These are phyloP conservation scores for Nannizziopsis barbatae DNA, from an alignment of 2,329 filamentous ascomycete species.

Conservation along the genomic window DNA sequence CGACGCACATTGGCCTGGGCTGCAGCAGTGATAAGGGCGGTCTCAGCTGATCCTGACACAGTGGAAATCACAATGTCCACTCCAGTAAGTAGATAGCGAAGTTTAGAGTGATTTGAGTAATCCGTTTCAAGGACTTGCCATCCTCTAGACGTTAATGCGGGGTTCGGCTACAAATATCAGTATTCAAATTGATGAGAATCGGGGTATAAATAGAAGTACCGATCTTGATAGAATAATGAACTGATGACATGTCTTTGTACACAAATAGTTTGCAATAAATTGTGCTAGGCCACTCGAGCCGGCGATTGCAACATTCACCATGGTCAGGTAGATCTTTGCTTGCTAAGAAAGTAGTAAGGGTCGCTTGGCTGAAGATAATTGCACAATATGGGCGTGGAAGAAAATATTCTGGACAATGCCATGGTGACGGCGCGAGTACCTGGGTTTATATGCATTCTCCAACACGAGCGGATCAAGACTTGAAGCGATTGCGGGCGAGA, in stretches of 20 bases:
- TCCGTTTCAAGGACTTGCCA: slow-evolving; percentile 61
- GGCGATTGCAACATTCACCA: slow-evolving; percentile 53
- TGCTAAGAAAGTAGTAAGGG: too few relatives aligned
- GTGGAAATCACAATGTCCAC: slow-evolving; percentile 67
- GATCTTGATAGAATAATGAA: slow-evolving; percentile 59
- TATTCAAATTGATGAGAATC: slow-evolving; percentile 9
- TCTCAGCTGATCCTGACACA: slow-evolving; percentile 53
- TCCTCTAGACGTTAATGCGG: slow-evolving; percentile 27
- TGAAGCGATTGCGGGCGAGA: too few relatives aligned
- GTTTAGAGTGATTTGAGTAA: slow-evolving; percentile 48
- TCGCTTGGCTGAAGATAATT: too few relatives aligned
- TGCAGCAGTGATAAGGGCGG: slow-evolving; percentile 62
- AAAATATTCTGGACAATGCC: neutral
- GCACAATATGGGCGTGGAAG: neutral
- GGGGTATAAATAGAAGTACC: slow-evolving; percentile 34
- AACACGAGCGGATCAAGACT: neutral
- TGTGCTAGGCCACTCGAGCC: slow-evolving; percentile 51
- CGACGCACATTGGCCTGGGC: slow-evolving; percentile 52
- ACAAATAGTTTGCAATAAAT: slow-evolving; percentile 49
- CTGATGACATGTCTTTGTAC: slow-evolving; percentile 51
- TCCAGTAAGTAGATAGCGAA: slow-evolving; percentile 57
- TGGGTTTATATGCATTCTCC: neutral
- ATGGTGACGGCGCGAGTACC: neutral
- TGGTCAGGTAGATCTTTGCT: slow-evolving; percentile 19
- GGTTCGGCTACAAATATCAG: slow-evolving; percentile 24